Percentiles rank a stretch among this genome's conserved stretches.
Evolutionary conservation across 352 stramenopile species (phyloP).

Genomic region (Phytophthora pluvialis): DNA sequence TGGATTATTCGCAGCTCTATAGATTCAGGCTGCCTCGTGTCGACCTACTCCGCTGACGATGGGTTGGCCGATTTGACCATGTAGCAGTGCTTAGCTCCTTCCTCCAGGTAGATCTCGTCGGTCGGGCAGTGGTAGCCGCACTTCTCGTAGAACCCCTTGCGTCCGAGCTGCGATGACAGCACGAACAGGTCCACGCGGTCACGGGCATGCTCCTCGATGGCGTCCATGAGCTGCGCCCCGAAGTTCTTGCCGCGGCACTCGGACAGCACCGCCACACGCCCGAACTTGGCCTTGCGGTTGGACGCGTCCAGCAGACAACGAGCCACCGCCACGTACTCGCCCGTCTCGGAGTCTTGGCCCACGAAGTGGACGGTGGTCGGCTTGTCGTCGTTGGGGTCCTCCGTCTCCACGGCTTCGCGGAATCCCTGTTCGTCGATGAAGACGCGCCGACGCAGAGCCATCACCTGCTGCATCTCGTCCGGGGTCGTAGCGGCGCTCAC

Average conservation of each 20-base stretch:
- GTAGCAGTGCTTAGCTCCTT: conserved; percentile 62
- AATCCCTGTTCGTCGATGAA: conserved; percentile 72
- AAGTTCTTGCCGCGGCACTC: conserved; percentile 66
- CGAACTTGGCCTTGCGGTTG: conserved; percentile 62
- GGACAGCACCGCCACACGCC: conserved; percentile 66
- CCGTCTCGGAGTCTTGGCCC: conserved; percentile 59
- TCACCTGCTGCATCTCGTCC: conserved; percentile 51
- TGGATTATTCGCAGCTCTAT: conserved; percentile 7
- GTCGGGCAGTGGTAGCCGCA: conserved; percentile 61
- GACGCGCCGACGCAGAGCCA: conserved; percentile 52
- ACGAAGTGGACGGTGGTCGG: conserved; percentile 65
- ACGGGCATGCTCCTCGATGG: conserved; percentile 49
- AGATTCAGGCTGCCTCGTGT: conserved; percentile 1
- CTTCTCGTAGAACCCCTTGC: conserved; percentile 72
- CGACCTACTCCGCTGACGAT: conserved; percentile 15
- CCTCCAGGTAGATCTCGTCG: conserved; percentile 63
- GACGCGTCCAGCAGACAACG: conserved; percentile 46
- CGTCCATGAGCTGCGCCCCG: conserved; percentile 60
- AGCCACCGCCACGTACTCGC: conserved; percentile 68
- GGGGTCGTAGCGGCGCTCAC: conserved; percentile 52
- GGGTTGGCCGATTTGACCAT: conserved; percentile 47
- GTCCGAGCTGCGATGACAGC: conserved; percentile 64
- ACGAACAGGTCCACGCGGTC: conserved; percentile 48
- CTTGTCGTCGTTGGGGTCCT: conserved; percentile 52
- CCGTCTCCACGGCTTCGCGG: conserved; percentile 44